These are phyloP conservation scores for Pyrenochaeta sp. DNA, from an alignment of 2,329 filamentous ascomycete genomes.

Conservation along the genomic window DNA sequence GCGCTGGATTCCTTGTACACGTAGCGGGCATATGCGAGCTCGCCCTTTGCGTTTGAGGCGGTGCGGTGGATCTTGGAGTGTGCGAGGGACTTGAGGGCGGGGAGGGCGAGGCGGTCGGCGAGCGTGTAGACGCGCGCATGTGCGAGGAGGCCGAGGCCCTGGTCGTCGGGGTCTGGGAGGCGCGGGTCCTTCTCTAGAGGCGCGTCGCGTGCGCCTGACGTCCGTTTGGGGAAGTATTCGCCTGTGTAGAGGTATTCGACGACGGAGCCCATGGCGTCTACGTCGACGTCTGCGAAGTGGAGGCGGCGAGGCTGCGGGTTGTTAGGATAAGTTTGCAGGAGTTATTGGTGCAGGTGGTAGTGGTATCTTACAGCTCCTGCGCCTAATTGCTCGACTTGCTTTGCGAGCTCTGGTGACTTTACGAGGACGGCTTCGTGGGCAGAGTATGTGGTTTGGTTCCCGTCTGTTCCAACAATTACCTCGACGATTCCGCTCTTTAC, in stretches of 20 bases:
- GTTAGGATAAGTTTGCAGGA: neutral
- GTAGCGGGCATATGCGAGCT: constrained; percentile 90
- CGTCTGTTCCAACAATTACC: constrained; percentile 58
- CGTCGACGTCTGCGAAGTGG: constrained; percentile 70
- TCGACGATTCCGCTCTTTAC: constrained; percentile 58
- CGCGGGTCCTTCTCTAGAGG: constrained; percentile 73
- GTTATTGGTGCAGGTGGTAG: too few relatives aligned
- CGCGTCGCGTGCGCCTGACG: constrained; percentile 68
- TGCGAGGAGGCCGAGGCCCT: constrained; percentile 83
- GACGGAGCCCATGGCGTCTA: constrained; percentile 79
- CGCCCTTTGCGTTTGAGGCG: constrained; percentile 84
- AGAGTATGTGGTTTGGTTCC: constrained; percentile 68
- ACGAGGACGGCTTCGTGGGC: constrained; percentile 81
- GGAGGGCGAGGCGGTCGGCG: constrained; percentile 75
- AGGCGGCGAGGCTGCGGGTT: constrained; percentile 67
- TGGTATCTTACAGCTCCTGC: constrained; percentile 65
- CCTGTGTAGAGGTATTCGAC: constrained; percentile 84
- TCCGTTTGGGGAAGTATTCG: constrained; percentile 78
- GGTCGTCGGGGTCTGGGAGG: constrained; percentile 72
- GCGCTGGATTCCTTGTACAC: constrained; percentile 79
- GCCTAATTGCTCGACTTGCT: constrained; percentile 67
- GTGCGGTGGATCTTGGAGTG: constrained; percentile 93
- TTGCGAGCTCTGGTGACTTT: constrained; percentile 77
- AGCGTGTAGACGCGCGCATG: constrained; percentile 91
- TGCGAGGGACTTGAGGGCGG: constrained; percentile 74